Evolutionary conservation across 495 filamentous ascomycete species (phyloP).

Genomic region (Pyrenopolyporus hunteri): DNA sequence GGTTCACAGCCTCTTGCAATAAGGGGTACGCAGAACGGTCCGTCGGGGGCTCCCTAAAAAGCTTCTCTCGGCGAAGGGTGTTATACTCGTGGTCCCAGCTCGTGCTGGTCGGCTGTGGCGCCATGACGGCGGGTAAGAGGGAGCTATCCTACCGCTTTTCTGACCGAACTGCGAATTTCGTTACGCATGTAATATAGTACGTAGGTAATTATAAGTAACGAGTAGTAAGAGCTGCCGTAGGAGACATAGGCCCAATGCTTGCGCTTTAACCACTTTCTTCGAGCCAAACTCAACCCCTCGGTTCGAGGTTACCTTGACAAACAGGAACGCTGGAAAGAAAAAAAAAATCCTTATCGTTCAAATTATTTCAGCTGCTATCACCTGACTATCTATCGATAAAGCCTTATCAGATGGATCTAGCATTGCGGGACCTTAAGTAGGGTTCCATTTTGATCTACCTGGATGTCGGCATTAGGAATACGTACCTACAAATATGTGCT

Average conservation of each 20-base stretch:
- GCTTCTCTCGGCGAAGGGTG: slow-evolving; percentile 77
- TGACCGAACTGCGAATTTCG: background rate
- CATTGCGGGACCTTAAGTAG: background rate
- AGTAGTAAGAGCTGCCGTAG: background rate
- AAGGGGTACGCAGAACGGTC: slow-evolving; percentile 88
- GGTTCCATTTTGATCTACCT: too few relatives aligned
- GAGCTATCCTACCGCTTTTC: slow-evolving; percentile 20
- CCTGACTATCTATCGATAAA: slow-evolving; percentile 25
- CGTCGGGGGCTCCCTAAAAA: slow-evolving; percentile 85
- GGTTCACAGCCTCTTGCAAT: slow-evolving; percentile 78
- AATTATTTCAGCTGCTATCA: slow-evolving; percentile 20
- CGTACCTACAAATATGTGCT: background rate
- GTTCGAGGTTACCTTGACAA: slow-evolving; percentile 1
- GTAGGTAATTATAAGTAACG: too few relatives aligned
- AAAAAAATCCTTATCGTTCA: slow-evolving; percentile 35
- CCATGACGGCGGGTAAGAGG: slow-evolving; percentile 55
- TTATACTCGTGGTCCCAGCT: slow-evolving; percentile 84
- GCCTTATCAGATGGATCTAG: slow-evolving; percentile 24
- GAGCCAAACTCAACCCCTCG: slow-evolving; percentile 1
- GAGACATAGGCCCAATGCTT: background rate
- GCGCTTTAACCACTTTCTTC: background rate
- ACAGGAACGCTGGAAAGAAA: too few relatives aligned
- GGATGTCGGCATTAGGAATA: slow-evolving; percentile 7
- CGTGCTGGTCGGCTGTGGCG: slow-evolving; percentile 59
- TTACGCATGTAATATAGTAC: background rate